phyloP scores from a whole-genome alignment of 2,329 filamentous ascomycete genomes.

The Blastomyces parvus region DNA sequence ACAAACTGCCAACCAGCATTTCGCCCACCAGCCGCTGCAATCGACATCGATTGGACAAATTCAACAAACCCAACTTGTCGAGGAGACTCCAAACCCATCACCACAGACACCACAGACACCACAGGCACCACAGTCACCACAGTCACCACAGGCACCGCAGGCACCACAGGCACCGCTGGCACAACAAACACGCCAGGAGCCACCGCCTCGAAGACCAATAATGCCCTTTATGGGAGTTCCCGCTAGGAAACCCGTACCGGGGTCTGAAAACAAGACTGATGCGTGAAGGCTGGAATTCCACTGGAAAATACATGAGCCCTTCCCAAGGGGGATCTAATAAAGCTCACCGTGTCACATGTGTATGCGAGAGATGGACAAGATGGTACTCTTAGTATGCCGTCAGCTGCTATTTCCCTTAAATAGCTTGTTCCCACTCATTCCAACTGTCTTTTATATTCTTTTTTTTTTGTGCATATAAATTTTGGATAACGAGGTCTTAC shows the following conservation, averaged over 20 bases:
- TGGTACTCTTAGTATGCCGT: not conserved
- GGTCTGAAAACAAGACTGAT: slow-evolving; percentile 6
- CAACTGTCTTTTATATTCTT: not conserved
- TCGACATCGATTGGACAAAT: not conserved
- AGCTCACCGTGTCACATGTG: not conserved
- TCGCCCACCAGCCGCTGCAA: not conserved
- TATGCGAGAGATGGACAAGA: not conserved
- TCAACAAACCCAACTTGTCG: not conserved
- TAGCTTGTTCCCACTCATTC: too few species aligned
- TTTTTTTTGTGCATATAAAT: not conserved
- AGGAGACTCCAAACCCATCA: slow-evolving; percentile 13
- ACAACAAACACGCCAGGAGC: slow-evolving; percentile 17
- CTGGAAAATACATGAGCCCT: not conserved
- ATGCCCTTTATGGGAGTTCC: slow-evolving; percentile 29
- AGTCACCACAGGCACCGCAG: slow-evolving; percentile 14
- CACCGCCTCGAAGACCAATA: slow-evolving; percentile 25
- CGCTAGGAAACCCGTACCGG: slow-evolving; percentile 30
- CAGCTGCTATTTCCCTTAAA: too few species aligned
- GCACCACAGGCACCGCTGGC: slow-evolving; percentile 14
- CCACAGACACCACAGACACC: slow-evolving; percentile 13
- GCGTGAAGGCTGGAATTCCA: not conserved
- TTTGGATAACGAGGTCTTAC: not conserved
- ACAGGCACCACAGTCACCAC: slow-evolving; percentile 15
- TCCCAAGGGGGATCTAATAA: not conserved
- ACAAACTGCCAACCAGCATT: not conserved